Conservation (phyloP, 352 stramenopile genomes). For the Globisporangium carolinianum region DNA sequence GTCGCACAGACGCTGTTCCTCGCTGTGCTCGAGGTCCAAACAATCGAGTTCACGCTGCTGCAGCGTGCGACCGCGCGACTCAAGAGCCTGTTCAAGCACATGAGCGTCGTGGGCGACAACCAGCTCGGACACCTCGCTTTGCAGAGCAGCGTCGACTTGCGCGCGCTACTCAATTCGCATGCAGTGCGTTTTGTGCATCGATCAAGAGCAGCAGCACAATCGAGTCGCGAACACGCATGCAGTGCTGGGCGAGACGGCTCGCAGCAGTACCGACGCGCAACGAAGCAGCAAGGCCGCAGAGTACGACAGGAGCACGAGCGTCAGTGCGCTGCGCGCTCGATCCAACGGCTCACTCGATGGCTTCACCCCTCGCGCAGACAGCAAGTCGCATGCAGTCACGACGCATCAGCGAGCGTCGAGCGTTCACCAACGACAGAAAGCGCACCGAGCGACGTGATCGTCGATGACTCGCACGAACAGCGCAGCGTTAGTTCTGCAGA, state of each 20-base stretch:
- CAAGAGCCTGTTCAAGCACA: conserved; percentile 51
- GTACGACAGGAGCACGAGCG: conserved; percentile 6
- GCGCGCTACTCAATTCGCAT: conserved; percentile 32
- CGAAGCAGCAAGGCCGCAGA: conserved; percentile 1
- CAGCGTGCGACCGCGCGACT: conserved; percentile 11
- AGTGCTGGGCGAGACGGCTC: too few relatives aligned
- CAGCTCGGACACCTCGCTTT: conserved; percentile 36
- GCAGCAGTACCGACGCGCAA: not conserved
- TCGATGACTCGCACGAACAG: not conserved
- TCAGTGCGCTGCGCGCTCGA: conserved; percentile 1
- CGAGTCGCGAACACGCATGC: too few relatives aligned
- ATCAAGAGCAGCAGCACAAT: not conserved
- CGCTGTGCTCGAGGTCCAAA: conserved; percentile 38
- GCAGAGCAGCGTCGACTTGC: conserved; percentile 55
- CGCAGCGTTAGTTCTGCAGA: not conserved
- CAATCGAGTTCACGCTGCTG: conserved; percentile 49
- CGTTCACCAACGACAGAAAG: too few relatives aligned
- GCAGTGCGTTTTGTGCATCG: conserved; percentile 22
- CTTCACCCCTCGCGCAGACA: too few relatives aligned
- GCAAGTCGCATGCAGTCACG: too few relatives aligned
- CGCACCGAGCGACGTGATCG: too few relatives aligned
- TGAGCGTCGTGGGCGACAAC: conserved; percentile 53
- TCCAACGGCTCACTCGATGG: conserved; percentile 17
- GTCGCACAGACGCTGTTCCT: conserved; percentile 31
- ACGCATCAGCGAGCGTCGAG: too few relatives aligned